phyloP scores from a whole-genome alignment of 805 yeast genomes.

The Yamadazyma nakazawae region DNA sequence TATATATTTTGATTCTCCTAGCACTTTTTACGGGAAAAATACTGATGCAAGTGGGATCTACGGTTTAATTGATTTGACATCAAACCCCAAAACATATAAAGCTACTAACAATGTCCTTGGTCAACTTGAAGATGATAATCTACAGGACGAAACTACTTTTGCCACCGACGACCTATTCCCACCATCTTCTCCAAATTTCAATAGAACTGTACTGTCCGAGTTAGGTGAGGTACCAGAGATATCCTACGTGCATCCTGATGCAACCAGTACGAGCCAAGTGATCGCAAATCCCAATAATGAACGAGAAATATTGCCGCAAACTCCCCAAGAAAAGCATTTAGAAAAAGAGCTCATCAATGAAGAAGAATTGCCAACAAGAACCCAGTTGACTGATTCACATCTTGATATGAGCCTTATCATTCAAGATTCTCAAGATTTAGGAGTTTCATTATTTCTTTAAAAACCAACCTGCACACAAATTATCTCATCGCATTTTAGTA shows the following conservation, averaged over 20 bases:
- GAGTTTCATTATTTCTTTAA: slow-evolving; percentile 6
- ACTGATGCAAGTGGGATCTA: neutral
- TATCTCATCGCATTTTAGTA: slow-evolving; percentile 5
- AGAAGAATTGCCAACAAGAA: neutral
- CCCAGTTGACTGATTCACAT: neutral
- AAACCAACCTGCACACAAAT: neutral
- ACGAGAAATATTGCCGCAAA: neutral
- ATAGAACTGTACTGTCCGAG: neutral
- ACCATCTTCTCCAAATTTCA: slow-evolving; percentile 1
- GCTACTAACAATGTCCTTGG: neutral
- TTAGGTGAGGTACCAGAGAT: neutral
- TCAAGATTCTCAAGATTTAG: slow-evolving; percentile 30
- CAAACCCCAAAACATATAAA: neutral
- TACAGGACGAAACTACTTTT: neutral
- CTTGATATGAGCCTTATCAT: slow-evolving; percentile 20
- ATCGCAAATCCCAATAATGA: neutral
- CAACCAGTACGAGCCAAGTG: slow-evolving; percentile 5
- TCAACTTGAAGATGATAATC: neutral
- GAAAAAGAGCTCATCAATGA: neutral
- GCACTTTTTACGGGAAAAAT: neutral
- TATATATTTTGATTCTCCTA: slow-evolving; percentile 2
- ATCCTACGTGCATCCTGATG: slow-evolving; percentile 1
- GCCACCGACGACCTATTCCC: neutral
- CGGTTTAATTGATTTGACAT: neutral
- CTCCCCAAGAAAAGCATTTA: neutral